phyloP scores from a whole-genome alignment of 164 flowering plant genomes.

The Kalanchoe fedtschenkoi region DNA sequence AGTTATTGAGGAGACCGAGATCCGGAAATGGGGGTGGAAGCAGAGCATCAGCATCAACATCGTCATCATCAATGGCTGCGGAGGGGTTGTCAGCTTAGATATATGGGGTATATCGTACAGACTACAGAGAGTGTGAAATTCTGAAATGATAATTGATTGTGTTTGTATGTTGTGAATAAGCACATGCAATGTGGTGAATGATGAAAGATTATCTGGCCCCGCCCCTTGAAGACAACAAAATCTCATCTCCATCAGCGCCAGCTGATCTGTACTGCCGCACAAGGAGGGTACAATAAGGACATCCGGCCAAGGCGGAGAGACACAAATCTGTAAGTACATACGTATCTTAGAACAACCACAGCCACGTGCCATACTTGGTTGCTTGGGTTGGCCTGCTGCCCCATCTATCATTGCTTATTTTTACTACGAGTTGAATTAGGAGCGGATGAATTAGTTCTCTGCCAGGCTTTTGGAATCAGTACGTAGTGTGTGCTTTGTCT shows the following conservation, averaged over 20 bases:
- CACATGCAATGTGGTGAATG: neutral
- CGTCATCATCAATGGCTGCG: neutral
- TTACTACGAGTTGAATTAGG: too few relatives aligned
- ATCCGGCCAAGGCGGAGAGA: too few relatives aligned
- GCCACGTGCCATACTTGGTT: neutral
- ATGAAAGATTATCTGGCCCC: neutral
- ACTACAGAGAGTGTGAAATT: too few relatives aligned
- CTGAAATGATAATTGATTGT: neutral
- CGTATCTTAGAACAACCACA: neutral
- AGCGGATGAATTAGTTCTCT: too few relatives aligned
- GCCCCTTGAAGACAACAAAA: slow-evolving; percentile 3
- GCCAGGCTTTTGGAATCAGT: too few relatives aligned
- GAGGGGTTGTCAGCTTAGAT: slow-evolving; percentile 23
- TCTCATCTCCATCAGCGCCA: neutral
- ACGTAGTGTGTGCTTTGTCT: too few relatives aligned
- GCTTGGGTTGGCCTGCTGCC: neutral
- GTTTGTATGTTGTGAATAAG: too few relatives aligned
- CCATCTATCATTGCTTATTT: too few relatives aligned
- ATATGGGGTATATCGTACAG: neutral
- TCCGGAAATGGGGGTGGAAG: slow-evolving; percentile 51
- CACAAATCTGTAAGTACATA: too few relatives aligned
- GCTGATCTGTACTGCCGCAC: neutral
- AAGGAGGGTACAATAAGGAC: too few relatives aligned
- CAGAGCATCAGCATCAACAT: neutral
- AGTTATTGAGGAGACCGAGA: slow-evolving; percentile 79